Base-by-base conservation (phyloP, 805 yeast species). In the Saturnispora sanitii region DNA sequence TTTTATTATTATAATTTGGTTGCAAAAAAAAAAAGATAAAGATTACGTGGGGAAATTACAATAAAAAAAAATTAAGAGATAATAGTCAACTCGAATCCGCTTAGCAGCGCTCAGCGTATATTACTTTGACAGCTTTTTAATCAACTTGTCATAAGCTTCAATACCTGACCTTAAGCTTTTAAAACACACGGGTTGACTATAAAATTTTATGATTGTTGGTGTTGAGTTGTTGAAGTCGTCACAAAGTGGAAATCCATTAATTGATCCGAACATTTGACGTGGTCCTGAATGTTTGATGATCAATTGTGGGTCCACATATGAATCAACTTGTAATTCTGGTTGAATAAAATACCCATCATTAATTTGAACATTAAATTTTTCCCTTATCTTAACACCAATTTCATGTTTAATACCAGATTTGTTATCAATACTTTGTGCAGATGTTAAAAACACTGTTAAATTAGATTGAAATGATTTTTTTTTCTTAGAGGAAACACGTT, bases 371-470 rank as follows among this genome's bases (percentile, higher is more conserved):
- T 19, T 17, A 31, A 7, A 32, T 5, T 27, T 22, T n/a, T 16
- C 13, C 12, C 6, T 18, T 6, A 21, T 9, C 18, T 26, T 5
- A n/a, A 8, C 12, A 35, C 19, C 22, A 25, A 34, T 42, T 22
- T 4, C 25, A 11, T 32, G 30, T 20, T 17, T 38, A 11, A 29
- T 29, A 11, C 31, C 40, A 20, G 34, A 28, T 13, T 36, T 28
- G 11, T 27, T 27, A 8, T 43, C 36, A 12, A 30, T 33, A 18
- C 38, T 29, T 6, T 44, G 27, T 9, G 35, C 40, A 19, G 55
- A 47, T 33, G 48, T 26, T 15, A 51, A 40, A 19, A 49, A 46
- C n/a, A 51, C 49, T 1, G 46, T 48, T 17, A 49, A 21, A 15
- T 40, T 30, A 4, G 45, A 27, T 6, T 28, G 23, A 33, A 38